A percentile compares a stretch with the other conserved stretches of the same genome.
Evolutionary conservation across 2,329 filamentous ascomycete species (phyloP).

Genomic region (Pseudogymnoascus sp.): DNA sequence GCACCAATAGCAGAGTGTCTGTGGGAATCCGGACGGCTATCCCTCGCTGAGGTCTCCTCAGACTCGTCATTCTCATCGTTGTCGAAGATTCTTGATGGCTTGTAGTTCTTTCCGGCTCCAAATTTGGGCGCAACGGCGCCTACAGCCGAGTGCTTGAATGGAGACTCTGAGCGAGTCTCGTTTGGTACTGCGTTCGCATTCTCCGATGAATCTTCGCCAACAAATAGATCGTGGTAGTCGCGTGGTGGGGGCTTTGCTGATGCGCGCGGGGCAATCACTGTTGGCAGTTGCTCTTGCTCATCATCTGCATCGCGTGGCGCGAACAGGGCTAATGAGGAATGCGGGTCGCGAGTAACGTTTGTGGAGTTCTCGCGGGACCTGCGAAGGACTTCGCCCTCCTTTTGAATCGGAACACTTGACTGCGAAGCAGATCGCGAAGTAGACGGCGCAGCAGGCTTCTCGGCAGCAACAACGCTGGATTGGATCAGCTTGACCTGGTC

Average conservation of each 20-base stretch:
- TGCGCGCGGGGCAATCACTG: constrained; percentile 55
- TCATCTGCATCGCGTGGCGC: constrained; percentile 58
- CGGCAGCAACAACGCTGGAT: constrained; percentile 47
- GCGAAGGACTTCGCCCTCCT: constrained; percentile 32
- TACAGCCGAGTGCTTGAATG: constrained; percentile 11
- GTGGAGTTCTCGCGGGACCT: constrained; percentile 47
- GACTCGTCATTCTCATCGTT: constrained; percentile 39
- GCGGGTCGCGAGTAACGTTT: constrained; percentile 53
- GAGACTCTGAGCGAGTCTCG: constrained; percentile 19
- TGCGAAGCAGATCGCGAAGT: constrained; percentile 1
- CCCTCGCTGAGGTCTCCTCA: constrained; percentile 1
- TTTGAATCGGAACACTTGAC: constrained; percentile 19
- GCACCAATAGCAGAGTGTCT: constrained; percentile 14
- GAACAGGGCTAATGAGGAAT: constrained; percentile 70
- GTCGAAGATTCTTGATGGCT: constrained; percentile 57
- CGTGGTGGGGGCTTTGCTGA: constrained; percentile 65
- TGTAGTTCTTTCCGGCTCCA: constrained; percentile 56
- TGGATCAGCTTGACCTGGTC: constrained; percentile 76
- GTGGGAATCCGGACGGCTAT: constrained; percentile 11
- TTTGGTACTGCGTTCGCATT: constrained; percentile 18
- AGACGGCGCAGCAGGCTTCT: constrained; percentile 30
- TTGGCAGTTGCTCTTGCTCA: constrained; percentile 34
- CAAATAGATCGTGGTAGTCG: constrained; percentile 64
- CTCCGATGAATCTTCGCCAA: constrained; percentile 33
- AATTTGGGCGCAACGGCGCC: constrained; percentile 39